These are phyloP conservation scores for Penicillium coffeae DNA, from an alignment of 495 filamentous ascomycete species.

Conservation along the genomic window DNA sequence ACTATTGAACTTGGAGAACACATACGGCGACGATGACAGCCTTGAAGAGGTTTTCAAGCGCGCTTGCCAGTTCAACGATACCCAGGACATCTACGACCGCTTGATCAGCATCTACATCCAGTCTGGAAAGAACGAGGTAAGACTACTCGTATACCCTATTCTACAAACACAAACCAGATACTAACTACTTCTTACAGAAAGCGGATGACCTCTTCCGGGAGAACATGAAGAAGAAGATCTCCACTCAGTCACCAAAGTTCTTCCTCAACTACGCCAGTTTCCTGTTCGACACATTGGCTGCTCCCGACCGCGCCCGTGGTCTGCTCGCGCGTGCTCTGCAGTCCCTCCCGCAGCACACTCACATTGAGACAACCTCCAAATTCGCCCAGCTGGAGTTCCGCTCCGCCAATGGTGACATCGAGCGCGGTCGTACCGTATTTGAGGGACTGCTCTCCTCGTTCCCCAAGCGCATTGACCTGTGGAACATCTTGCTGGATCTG, in stretches of 20 bases:
- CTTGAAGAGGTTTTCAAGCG: slow-evolving; percentile 85
- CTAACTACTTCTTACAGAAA: slow-evolving; percentile 58
- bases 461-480: slow-evolving; percentile 84
- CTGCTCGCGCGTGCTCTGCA: slow-evolving; percentile 85
- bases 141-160: slow-evolving; percentile 8
- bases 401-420: slow-evolving; percentile 74
- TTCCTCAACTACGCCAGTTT: slow-evolving; percentile 96
- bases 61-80: slow-evolving; percentile 90
- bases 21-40: slow-evolving; percentile 81
- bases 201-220: slow-evolving; percentile 84
- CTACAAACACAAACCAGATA: not conserved
- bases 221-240: slow-evolving; percentile 84
- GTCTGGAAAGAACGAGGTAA: slow-evolving; percentile 68
- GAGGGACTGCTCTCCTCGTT: slow-evolving; percentile 80
- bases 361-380: slow-evolving; percentile 74
- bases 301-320: slow-evolving; percentile 69
- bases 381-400: slow-evolving; percentile 91
- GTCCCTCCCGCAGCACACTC: slow-evolving; percentile 66
- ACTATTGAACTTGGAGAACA: slow-evolving; percentile 87
- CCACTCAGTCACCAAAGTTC: slow-evolving; percentile 61
- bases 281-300: slow-evolving; percentile 65
- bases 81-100: slow-evolving; percentile 83
- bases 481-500: slow-evolving; percentile 86
- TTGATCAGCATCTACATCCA: slow-evolving; percentile 93
- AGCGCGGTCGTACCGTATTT: slow-evolving; percentile 91